A percentile compares a stretch with the other conserved stretches of the same genome.
phyloP scores from a whole-genome alignment of 371 early-diverging fungal genomes.

The Capniomyces stellatus region DNA sequence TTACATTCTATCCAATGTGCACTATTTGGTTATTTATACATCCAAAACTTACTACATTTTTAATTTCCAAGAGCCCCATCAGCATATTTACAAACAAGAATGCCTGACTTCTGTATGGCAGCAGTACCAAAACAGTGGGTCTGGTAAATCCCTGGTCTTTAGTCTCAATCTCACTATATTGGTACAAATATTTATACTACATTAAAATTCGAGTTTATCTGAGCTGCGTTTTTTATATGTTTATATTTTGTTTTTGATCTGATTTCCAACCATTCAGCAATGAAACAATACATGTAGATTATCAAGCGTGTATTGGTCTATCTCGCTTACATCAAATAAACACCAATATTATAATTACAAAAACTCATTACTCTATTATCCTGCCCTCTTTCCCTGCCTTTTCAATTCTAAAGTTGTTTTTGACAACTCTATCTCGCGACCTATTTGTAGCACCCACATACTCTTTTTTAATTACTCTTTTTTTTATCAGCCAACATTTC shows the following conservation, averaged over 20 bases:
- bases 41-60: slow-evolving; percentile 33
- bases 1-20: too few relatives aligned
- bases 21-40: too few relatives aligned
- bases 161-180: slow-evolving; percentile 31
- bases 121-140: slow-evolving; percentile 73
- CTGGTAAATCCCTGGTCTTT: slow-evolving; percentile 93
- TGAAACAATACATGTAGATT: too few relatives aligned
- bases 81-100: slow-evolving; percentile 58
- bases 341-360: not conserved
- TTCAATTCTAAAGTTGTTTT: slow-evolving; percentile 55
- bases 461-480: too few relatives aligned
- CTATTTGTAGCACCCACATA: slow-evolving; percentile 6
- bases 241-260: slow-evolving; percentile 21
- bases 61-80: slow-evolving; percentile 51
- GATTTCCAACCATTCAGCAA: too few relatives aligned
- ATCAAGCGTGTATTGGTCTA: too few relatives aligned
- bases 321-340: too few relatives aligned
- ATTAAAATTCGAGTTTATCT: too few relatives aligned
- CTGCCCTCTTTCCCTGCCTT: slow-evolving; percentile 21
- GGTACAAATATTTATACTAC: not conserved
- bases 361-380: not conserved
- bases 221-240: too few relatives aligned
- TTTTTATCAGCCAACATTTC: too few relatives aligned
- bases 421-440: slow-evolving; percentile 30
- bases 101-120: slow-evolving; percentile 75